phyloP scores from a whole-genome alignment of 169 alveolate species.

The Toxoplasma gondii region DNA sequence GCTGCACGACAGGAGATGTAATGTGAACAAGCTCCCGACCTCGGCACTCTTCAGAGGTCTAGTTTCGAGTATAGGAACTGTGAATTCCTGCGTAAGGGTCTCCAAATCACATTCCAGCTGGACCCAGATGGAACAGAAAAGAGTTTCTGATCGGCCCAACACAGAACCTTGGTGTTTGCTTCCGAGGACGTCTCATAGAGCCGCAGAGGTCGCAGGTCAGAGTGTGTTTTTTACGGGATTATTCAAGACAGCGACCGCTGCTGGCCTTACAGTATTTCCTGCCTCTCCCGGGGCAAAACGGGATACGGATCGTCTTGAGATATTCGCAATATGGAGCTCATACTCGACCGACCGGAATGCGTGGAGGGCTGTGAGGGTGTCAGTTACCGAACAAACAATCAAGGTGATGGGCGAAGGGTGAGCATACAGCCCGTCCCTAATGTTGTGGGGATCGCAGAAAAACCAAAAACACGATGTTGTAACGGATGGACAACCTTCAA shows the following conservation, averaged over 20 bases:
- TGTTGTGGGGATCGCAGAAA: neutral
- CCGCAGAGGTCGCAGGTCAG: too few species aligned
- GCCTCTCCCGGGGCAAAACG: neutral
- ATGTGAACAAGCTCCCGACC: too few species aligned
- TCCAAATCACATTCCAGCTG: too few species aligned
- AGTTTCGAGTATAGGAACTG: too few species aligned
- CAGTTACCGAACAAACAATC: neutral
- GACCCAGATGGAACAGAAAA: too few species aligned
- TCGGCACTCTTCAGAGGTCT: too few species aligned
- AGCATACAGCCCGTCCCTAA: neutral
- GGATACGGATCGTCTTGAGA: neutral
- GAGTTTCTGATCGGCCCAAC: too few species aligned
- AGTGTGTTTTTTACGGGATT: too few species aligned
- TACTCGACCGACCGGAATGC: neutral
- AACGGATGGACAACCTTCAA: neutral
- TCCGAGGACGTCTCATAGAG: too few species aligned
- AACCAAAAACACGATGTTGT: neutral
- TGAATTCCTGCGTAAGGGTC: too few species aligned
- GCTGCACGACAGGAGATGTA: too few species aligned
- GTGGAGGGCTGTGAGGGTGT: neutral
- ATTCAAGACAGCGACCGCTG: neutral
- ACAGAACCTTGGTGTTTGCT: too few species aligned
- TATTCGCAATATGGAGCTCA: neutral
- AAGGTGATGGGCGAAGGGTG: conserved; percentile 8
- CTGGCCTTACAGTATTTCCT: neutral